Percentiles rank a stretch among this genome's conserved stretches.
phyloP scores from a whole-genome alignment of 2,329 filamentous ascomycete species.

The Sarocladium strictum region DNA sequence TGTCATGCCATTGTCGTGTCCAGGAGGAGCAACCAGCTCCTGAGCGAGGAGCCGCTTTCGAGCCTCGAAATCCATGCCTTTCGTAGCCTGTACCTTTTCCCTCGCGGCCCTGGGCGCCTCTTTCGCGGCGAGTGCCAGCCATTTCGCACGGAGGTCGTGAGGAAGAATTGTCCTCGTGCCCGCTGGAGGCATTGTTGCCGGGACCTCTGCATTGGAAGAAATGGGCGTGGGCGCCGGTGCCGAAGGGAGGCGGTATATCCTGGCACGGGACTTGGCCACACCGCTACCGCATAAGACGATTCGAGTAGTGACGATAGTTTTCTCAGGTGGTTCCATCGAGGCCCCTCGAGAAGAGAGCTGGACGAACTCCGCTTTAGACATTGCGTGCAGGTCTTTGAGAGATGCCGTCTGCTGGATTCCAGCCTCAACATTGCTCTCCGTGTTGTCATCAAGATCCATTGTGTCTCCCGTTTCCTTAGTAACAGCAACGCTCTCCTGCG shows the following conservation, averaged over 20 bases:
- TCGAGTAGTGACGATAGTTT: slow-evolving; percentile 52
- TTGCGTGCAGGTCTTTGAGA: not conserved
- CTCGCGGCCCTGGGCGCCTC: slow-evolving; percentile 7
- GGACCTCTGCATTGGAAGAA: slow-evolving; percentile 36
- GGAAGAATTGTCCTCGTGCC: slow-evolving; percentile 26
- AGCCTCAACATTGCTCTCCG: not conserved
- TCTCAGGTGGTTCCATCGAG: slow-evolving; percentile 21
- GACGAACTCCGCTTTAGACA: slow-evolving; percentile 12
- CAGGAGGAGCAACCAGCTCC: slow-evolving; percentile 37
- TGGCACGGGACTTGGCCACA: slow-evolving; percentile 62
- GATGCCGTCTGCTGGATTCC: not conserved
- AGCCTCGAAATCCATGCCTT: slow-evolving; percentile 24
- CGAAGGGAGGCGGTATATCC: slow-evolving; percentile 76
- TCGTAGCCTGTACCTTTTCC: slow-evolving; percentile 13
- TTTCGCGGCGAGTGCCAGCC: slow-evolving; percentile 56
- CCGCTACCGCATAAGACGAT: slow-evolving; percentile 66
- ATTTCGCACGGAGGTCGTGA: slow-evolving; percentile 55
- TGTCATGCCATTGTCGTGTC: slow-evolving; percentile 25
- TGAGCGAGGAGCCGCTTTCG: slow-evolving; percentile 40
- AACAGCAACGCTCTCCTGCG: slow-evolving; percentile 11
- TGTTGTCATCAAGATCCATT: slow-evolving; percentile 25
- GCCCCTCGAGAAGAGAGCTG: slow-evolving; percentile 16
- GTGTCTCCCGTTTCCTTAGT: slow-evolving; percentile 20
- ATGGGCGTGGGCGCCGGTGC: slow-evolving; percentile 15
- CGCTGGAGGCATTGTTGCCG: slow-evolving; percentile 34